phyloP scores from a whole-genome alignment of 2,329 filamentous ascomycete species.

The Calonectria multiphialidica region DNA sequence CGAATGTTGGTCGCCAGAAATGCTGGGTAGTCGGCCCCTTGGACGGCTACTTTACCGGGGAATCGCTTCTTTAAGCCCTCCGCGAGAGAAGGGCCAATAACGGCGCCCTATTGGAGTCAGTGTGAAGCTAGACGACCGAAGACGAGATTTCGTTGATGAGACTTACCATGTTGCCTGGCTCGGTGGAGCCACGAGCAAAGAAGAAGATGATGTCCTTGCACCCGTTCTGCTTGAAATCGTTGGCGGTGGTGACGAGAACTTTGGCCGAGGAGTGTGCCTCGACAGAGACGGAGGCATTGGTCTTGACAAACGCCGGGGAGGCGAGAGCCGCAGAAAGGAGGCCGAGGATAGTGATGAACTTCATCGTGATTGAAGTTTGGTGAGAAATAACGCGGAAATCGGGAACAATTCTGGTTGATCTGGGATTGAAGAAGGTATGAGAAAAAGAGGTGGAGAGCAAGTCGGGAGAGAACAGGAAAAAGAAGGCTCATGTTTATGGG shows the following conservation, averaged over 20 bases:
- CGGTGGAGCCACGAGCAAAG: neutral
- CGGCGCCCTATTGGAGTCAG: neutral
- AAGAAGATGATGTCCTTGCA: constrained; percentile 5
- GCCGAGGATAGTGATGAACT: neutral
- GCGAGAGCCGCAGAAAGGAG: neutral
- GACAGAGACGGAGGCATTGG: neutral
- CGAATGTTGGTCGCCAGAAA: neutral
- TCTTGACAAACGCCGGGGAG: neutral
- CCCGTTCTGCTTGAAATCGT: neutral
- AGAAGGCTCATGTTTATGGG: too few species aligned
- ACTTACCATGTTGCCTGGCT: constrained; percentile 12
- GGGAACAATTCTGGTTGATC: too few species aligned
- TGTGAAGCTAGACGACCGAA: neutral
- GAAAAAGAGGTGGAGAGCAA: too few species aligned
- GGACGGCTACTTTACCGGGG: neutral
- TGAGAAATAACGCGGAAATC: too few species aligned
- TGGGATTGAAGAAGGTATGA: too few species aligned
- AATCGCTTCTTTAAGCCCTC: neutral
- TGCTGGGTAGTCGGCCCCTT: constrained; percentile 4
- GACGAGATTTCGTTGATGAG: neutral
- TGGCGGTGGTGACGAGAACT: neutral
- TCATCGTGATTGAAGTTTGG: neutral
- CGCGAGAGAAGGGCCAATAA: constrained; percentile 1
- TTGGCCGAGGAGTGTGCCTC: too few species aligned
- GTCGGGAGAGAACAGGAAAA: too few species aligned